phyloP scores from a whole-genome alignment of 495 filamentous ascomycete genomes.

The Letharia columbiana region DNA sequence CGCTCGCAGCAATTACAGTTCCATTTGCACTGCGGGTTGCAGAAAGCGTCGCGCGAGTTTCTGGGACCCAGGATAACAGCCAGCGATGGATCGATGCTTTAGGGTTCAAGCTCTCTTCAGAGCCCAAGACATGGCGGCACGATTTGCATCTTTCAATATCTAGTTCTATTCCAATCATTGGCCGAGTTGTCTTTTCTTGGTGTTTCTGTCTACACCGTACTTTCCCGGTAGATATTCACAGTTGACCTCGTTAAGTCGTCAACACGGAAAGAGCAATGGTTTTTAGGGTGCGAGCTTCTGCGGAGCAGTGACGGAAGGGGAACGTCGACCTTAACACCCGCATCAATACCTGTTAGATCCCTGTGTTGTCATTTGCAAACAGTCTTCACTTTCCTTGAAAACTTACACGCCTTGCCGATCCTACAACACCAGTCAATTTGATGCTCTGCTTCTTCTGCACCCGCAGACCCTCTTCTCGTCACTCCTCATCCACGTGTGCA shows the following conservation, averaged over 20 bases:
- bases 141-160: background rate
- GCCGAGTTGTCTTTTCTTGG: background rate
- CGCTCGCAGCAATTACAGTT: background rate
- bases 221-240: background rate
- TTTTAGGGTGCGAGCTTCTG: background rate
- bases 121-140: background rate
- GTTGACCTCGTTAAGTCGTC: background rate
- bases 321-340: background rate
- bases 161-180: background rate
- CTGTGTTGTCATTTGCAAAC: background rate
- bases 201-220: background rate
- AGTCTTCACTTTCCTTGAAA: background rate
- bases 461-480: background rate
- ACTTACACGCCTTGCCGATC: background rate
- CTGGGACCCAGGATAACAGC: background rate
- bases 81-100: background rate
- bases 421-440: background rate
- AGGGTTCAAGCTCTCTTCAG: background rate
- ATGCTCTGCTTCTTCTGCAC: conserved; percentile 1
- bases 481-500: background rate
- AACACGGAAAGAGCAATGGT: background rate
- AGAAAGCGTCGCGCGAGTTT: background rate
- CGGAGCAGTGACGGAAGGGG: background rate
- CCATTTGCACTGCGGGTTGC: background rate
- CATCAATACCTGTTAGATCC: background rate